These are phyloP conservation scores for Raffaelea ambrosiae DNA, from an alignment of 2,329 filamentous ascomycete genomes.

Conservation along the genomic window DNA sequence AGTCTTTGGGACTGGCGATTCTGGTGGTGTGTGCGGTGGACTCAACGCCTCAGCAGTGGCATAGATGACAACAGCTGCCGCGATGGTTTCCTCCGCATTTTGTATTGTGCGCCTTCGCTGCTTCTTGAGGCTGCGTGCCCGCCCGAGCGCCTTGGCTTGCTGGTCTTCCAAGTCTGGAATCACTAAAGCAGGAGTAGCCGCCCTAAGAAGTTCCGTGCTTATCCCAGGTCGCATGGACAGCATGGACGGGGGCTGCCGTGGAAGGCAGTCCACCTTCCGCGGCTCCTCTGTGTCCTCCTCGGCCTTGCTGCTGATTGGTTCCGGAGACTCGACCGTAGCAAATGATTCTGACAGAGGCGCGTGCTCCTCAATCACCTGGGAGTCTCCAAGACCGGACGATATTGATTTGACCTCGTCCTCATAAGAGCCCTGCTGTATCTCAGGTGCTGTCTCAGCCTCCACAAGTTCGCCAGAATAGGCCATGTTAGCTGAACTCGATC, in stretches of 20 bases:
- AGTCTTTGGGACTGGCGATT: slow-evolving; percentile 1
- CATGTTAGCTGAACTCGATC: slow-evolving; percentile 1
- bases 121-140: slow-evolving; percentile 34
- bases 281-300: background rate
- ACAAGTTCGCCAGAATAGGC: slow-evolving; percentile 6
- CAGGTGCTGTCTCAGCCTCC: background rate
- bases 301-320: slow-evolving; percentile 2
- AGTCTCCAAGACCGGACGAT: slow-evolving; percentile 4
- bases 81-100: slow-evolving; percentile 42
- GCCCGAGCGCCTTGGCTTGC: slow-evolving; percentile 29
- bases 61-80: slow-evolving; percentile 45
- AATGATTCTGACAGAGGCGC: slow-evolving; percentile 6
- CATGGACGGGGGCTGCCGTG: too few species aligned
- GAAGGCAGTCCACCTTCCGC: slow-evolving; percentile 3
- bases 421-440: background rate
- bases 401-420: slow-evolving; percentile 8
- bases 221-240: slow-evolving; percentile 8
- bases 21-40: slow-evolving; percentile 26
- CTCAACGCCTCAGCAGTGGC: slow-evolving; percentile 40
- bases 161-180: slow-evolving; percentile 33
- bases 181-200: slow-evolving; percentile 38
- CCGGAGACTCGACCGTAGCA: slow-evolving; percentile 2
- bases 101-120: slow-evolving; percentile 35
- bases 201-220: slow-evolving; percentile 22
- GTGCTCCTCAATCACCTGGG: slow-evolving; percentile 4